phyloP scores from a whole-genome alignment of 139 green algal species.

The Deuterostichococcus epilithicus region DNA sequence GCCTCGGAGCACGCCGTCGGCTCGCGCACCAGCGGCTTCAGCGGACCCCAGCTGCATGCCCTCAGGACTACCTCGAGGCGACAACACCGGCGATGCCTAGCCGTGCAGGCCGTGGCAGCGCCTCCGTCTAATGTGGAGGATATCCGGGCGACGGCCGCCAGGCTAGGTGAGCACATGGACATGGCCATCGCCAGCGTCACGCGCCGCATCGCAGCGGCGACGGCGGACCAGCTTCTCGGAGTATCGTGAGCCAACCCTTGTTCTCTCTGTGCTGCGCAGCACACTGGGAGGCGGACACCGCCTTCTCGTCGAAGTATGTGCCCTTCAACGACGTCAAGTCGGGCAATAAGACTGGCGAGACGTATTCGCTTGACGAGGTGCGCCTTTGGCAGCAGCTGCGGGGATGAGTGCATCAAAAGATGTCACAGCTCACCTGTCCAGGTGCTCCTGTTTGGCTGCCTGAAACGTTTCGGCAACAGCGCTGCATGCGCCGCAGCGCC shows the following conservation, averaged over 20 bases:
- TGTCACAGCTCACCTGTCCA: background rate
- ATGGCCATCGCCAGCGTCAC: background rate
- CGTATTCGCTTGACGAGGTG: slow-evolving; percentile 92
- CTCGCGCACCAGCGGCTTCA: background rate
- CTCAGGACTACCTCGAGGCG: background rate
- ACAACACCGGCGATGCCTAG: background rate
- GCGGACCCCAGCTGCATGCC: background rate
- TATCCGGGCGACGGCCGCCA: background rate
- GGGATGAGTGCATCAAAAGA: background rate
- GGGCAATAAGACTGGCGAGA: slow-evolving; percentile 44
- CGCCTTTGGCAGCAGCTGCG: slow-evolving; percentile 66
- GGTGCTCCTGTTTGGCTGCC: background rate
- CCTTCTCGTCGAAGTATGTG: slow-evolving; percentile 89
- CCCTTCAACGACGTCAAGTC: slow-evolving; percentile 76
- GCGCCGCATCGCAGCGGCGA: background rate
- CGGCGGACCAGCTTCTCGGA: background rate
- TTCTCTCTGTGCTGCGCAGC: background rate
- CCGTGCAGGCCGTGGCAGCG: background rate
- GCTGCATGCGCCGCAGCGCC: too few species aligned
- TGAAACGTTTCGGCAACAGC: too few species aligned
- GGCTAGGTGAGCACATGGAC: background rate
- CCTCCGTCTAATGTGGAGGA: background rate
- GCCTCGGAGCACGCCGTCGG: background rate
- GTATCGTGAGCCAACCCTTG: background rate
- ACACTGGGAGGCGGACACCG: background rate